These are phyloP conservation scores for Antrodiella citrinella DNA, from an alignment of 768 basidiomycete genomes.

Conservation along the genomic window DNA sequence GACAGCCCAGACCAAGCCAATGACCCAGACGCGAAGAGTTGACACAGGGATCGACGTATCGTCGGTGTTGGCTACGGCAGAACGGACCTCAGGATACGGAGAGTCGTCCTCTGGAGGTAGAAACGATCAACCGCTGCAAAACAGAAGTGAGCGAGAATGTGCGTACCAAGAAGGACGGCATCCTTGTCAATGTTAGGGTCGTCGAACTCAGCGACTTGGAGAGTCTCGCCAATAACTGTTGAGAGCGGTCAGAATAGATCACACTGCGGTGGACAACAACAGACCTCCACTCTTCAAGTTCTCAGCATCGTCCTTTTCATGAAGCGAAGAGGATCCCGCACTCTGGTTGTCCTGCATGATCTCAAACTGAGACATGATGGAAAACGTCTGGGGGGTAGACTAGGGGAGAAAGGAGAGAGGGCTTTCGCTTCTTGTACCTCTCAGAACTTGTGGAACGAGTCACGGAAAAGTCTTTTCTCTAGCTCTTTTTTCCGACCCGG, in stretches of 20 bases:
- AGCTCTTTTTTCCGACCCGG: too few relatives aligned
- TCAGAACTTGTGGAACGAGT: too few relatives aligned
- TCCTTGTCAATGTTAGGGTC: constrained; percentile 29
- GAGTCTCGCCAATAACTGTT: neutral
- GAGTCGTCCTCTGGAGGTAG: constrained; percentile 12
- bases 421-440: neutral
- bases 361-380: neutral
- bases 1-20: constrained; percentile 46
- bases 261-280: neutral
- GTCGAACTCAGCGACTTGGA: constrained; percentile 17
- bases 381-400: neutral
- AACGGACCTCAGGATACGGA: constrained; percentile 14
- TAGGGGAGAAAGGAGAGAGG: neutral
- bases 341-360: neutral
- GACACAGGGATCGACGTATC: constrained; percentile 50
- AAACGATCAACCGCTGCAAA: neutral
- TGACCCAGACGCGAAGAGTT: constrained; percentile 34
- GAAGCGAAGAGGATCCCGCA: neutral
- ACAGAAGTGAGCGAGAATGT: neutral
- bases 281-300: neutral
- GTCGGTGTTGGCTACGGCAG: constrained; percentile 51
- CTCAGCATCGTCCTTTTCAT: neutral
- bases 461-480: too few relatives aligned
- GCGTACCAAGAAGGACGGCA: constrained; percentile 17
- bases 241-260: neutral